These are phyloP conservation scores for Peterozyma toletana DNA, from an alignment of 805 yeast species.

Conservation along the genomic window DNA sequence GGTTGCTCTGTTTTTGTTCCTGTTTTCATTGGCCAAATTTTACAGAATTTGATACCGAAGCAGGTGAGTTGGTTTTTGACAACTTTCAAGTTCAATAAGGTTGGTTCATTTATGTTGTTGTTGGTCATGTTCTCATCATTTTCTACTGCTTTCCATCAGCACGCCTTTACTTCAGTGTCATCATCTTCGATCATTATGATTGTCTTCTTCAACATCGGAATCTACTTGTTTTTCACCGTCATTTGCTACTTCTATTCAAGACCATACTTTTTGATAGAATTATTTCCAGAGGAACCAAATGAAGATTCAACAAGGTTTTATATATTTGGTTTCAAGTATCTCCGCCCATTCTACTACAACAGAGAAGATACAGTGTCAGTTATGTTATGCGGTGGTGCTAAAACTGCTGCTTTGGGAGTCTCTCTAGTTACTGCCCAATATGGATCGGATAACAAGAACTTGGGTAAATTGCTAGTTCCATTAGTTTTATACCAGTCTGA, in stretches of 20 bases:
- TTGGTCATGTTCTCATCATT: conserved; percentile 74
- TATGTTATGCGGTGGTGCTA: conserved; percentile 87
- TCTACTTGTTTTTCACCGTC: conserved; percentile 68
- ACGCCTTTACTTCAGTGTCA: conserved; percentile 67
- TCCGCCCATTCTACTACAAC: conserved; percentile 64
- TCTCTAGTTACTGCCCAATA: conserved; percentile 70
- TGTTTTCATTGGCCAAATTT: conserved; percentile 77
- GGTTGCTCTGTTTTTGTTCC: conserved; percentile 84
- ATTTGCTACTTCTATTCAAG: conserved; percentile 56
- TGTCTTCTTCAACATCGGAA: conserved; percentile 76
- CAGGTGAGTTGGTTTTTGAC: conserved; percentile 54
- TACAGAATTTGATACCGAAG: conserved; percentile 63
- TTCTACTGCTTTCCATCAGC: conserved; percentile 79
- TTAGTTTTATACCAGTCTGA: conserved; percentile 82
- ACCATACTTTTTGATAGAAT: conserved; percentile 40
- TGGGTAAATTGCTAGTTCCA: conserved; percentile 74
- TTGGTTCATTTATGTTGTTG: conserved; percentile 74
- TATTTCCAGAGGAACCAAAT: conserved; percentile 41
- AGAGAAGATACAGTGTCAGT: conserved; percentile 70
- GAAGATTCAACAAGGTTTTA: conserved; percentile 38
- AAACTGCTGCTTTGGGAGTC: conserved; percentile 89
- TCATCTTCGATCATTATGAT: conserved; percentile 66
- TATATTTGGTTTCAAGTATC: conserved; percentile 30
- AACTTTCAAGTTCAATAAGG: conserved; percentile 56
- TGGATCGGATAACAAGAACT: conserved; percentile 49